These are phyloP conservation scores for Spergularia azorica DNA, from an alignment of 179 eudicot genomes.

Conservation along the genomic window DNA sequence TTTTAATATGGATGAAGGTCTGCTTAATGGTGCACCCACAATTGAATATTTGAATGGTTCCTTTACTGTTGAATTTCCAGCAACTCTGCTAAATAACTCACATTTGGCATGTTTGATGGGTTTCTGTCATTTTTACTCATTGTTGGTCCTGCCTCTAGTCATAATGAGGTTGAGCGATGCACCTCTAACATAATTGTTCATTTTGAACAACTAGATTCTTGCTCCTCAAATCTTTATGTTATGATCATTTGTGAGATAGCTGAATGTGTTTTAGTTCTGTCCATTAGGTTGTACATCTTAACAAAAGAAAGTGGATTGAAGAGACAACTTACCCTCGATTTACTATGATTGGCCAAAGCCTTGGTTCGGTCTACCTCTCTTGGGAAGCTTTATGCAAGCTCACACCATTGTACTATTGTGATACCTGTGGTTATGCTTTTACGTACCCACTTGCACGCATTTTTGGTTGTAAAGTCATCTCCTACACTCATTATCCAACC, in stretches of 20 bases:
- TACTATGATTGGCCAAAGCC: constrained; percentile 95
- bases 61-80: too few relatives aligned
- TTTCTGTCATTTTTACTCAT: too few relatives aligned
- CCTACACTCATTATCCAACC: constrained; percentile 97
- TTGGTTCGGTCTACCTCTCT: constrained; percentile 85
- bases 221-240: background rate
- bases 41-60: too few relatives aligned
- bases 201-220: background rate
- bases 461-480: constrained; percentile 89
- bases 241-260: background rate
- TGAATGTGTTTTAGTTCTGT: constrained; percentile 10
- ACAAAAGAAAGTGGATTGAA: constrained; percentile 92
- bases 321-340: constrained; percentile 92
- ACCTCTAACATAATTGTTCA: too few relatives aligned
- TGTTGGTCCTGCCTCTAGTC: too few relatives aligned
- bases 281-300: constrained; percentile 79
- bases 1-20: too few relatives aligned
- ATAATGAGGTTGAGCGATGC: too few relatives aligned
- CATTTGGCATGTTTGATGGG: background rate
- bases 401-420: constrained; percentile 75
- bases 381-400: constrained; percentile 89
- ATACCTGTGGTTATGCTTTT: constrained; percentile 97
- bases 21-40: too few relatives aligned
- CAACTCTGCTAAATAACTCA: too few relatives aligned
- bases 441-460: constrained; percentile 89